Base-by-base conservation (phyloP, 352 stramenopile genomes). In the Globisporangium mamillatum region DNA sequence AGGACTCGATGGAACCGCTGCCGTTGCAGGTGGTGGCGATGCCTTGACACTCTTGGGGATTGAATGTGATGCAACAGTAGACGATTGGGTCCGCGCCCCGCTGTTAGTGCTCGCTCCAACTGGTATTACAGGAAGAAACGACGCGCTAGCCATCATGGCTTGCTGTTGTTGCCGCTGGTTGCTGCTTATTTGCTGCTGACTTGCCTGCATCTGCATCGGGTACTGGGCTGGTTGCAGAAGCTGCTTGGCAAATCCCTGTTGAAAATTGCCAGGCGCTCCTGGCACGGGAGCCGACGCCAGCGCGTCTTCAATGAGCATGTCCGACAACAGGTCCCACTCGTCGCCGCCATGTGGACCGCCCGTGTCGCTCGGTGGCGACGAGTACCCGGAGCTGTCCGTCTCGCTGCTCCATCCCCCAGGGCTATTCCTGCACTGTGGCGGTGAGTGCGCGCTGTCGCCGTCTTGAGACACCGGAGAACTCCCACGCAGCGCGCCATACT, bases 291-390 rank as follows among this genome's bases (percentile, higher is more conserved):
- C 44, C 32, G 60, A 44, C 1, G 29, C 67, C 12, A 87, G 46
- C 8, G 81, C 76, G 58, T 90, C 80, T 38, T 86, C 74, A 20
- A 86, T 75, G 22, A 88, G 65, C 55, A 90, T 74, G 54, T 90
- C 80, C 22, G 75, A 86, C 20, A 90, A 69, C 38, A 90, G 63
- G n/a, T 86, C 75, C 80, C 80, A 90, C 52, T 90, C 76, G 44
- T 76, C 66, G 9, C 53, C n/a, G 6, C 53, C 27, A 6, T 41
- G 63, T n/a, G 44, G 44, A 52, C 65, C 64, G 18, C 69, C 58
- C 7, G 67, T 64, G 60, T 80, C 74, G 36, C 71, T 80, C 32
- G 74, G 71, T 0, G 74, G 74, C 16, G 74, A 74, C 18, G 68
- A 76, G 24, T 75, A 71, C 18, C 72, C 72, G 12, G 74, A 80